Base-by-base conservation (phyloP, 805 yeast genomes). In the Spathaspora hagerdaliae region DNA sequence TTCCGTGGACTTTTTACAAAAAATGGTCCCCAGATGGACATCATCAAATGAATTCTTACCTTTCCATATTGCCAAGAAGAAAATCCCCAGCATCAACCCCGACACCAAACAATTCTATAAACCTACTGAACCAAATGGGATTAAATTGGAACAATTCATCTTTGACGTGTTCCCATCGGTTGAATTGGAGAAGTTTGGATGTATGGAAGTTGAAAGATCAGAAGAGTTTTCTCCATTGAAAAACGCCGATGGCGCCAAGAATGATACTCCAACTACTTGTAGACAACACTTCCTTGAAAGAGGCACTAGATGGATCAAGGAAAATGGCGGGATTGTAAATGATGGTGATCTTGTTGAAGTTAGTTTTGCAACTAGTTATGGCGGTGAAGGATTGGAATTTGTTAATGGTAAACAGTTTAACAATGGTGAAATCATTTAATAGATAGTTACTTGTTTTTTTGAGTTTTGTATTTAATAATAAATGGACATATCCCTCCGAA, bases 191-290 rank as follows among this genome's bases (percentile, higher is more conserved):
- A 79, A 79, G 57, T 94, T 94, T 63, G 99, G 96, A 1, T 87
- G 95, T 61, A 74, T 94, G 47, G 99, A 94, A 69, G 99, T 94
- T 19, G 85, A 79, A 34, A 81, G 99, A 63, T 51, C 69, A 3
- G 82, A 81, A 47, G 99, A 94, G 65, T 94, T 94, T 60, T 85
- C 96, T 14, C 99, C 99, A 3, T 78, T 94, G 65, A 94, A 94
- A 60, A 94, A 94, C 65, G 96, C 88, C 1, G 81, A 85, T 11
- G 95, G 90, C 15, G 77, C 95, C n/a, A 70, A 73, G 19, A 82
- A 79, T 57, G 97, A 92, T 66, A 84, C 88, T 41, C 96, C 97
- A 27, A 85, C 81, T 50, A 83, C 97, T 1, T 87, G 96, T 52
- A 77, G 83, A 49, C 63, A 57, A 3, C 84, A 85, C 54, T 79